Evolutionary conservation across 306 rosid genomes (phyloP).

Genomic region (Chamaecrista fasciculata): DNA sequence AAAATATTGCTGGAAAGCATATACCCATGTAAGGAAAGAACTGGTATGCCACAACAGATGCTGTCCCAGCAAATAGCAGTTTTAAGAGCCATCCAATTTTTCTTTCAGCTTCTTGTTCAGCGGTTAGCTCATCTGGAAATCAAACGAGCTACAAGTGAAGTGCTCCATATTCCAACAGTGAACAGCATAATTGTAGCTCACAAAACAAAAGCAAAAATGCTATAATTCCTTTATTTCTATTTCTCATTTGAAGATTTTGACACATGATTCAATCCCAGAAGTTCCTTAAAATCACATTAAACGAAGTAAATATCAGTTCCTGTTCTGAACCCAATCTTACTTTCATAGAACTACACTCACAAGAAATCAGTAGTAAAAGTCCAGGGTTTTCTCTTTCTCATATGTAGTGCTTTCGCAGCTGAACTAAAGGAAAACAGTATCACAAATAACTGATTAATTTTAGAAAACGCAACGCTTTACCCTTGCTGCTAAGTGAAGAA

Average conservation of each 20-base stretch:
- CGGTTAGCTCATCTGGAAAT: constrained; percentile 58
- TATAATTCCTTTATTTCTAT: not conserved
- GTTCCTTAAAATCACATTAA: constrained; percentile 7
- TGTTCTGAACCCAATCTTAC: not conserved
- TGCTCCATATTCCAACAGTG: not conserved
- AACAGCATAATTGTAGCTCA: constrained; percentile 22
- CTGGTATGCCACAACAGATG: constrained; percentile 63
- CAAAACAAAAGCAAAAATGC: constrained; percentile 6
- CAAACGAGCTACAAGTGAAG: constrained; percentile 14
- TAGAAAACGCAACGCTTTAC: constrained; percentile 31
- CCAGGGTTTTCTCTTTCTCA: not conserved
- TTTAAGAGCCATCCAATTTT: constrained; percentile 86
- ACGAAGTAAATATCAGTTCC: not conserved
- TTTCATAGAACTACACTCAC: not conserved
- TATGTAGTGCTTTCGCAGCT: not conserved
- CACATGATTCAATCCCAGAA: not conserved
- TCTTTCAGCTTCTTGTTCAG: constrained; percentile 77
- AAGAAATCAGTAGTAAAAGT: not conserved
- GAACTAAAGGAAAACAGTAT: not conserved
- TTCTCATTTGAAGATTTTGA: constrained; percentile 15
- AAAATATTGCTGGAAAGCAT: not conserved
- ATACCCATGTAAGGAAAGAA: constrained; percentile 89
- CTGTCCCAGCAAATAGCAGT: constrained; percentile 75
- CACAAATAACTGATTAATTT: not conserved
- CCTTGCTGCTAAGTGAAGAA: constrained; percentile 50